These are phyloP conservation scores for Ceratobasidium sp. DNA, from an alignment of 1,284 basidiomycete species.

Conservation along the genomic window DNA sequence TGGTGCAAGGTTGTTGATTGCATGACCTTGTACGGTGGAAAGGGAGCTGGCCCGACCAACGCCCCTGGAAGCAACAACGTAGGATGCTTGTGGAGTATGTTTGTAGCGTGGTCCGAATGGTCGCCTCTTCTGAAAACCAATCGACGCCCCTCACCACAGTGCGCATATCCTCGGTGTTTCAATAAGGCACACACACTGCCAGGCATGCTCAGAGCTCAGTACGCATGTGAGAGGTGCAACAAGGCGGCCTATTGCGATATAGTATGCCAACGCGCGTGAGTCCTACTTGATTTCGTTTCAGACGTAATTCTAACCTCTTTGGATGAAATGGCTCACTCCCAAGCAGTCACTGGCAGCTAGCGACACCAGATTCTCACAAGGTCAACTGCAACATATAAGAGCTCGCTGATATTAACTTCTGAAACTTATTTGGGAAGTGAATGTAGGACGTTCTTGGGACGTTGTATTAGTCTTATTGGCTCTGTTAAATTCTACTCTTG, in stretches of 20 bases:
- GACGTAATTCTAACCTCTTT: too few species aligned
- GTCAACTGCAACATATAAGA: not conserved
- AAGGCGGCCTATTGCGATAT: not conserved
- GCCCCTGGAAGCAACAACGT: not conserved
- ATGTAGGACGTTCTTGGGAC: too few species aligned
- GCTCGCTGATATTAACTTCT: not conserved
- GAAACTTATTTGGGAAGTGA: too few species aligned
- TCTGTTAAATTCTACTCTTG: too few species aligned
- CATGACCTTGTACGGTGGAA: not conserved
- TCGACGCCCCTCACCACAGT: not conserved
- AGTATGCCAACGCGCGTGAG: slow-evolving; percentile 19
- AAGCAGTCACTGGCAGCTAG: not conserved
- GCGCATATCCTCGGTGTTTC: slow-evolving; percentile 7
- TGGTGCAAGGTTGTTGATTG: slow-evolving; percentile 5
- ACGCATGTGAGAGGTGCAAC: slow-evolving; percentile 4
- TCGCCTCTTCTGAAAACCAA: not conserved
- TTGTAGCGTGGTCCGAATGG: slow-evolving; percentile 5
- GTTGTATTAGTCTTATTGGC: too few species aligned
- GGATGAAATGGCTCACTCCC: not conserved
- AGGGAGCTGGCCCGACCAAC: not conserved
- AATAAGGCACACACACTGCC: not conserved
- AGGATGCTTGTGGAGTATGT: slow-evolving; percentile 6
- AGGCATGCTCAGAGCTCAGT: not conserved
- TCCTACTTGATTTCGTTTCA: not conserved
- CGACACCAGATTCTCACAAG: not conserved